Evolutionary conservation across 2,329 filamentous ascomycete genomes (phyloP), one percentile per base, ranked within the genome.

Genomic region (Annulohypoxylon truncatum): DNA sequence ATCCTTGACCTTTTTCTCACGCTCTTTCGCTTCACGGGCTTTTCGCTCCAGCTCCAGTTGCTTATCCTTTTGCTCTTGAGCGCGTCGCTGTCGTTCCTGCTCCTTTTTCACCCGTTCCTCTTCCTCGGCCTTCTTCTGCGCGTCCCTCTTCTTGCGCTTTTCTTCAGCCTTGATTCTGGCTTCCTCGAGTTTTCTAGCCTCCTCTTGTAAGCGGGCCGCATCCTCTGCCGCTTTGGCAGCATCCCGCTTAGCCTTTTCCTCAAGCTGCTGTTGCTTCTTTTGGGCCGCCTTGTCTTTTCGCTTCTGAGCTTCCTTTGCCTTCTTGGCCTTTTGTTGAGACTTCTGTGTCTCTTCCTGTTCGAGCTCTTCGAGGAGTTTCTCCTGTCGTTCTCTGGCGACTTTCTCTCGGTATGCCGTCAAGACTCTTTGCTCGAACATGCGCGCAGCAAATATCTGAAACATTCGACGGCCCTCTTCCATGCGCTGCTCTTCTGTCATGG

Each of bases 361-460:
- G 2, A 97, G 84, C 78, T 99, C 96, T 77, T 97, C 92, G 24
- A 99, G 85, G 20, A 99, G 89, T 77, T 94, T 94, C 75, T 92
- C 86, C 76, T 97, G 95, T 26, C 96, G 92, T 81, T 99, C 95
- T 73, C 91, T 90, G 15, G 96, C 93, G 2, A 99, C 95, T 78
- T 97, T 97, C 81, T 98, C 95, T 78, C 94, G 92, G 81, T 99
- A 99, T n/a, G 96, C 96, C 42, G 92, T 95, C 64, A 99, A 85
- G 20, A 99, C 96, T 69, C 96, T 88, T 79, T 99, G 96, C 82
- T 99, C 96, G 79, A 99, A 99, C 96, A 99, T 99, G 69, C 96
- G 90, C 62, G 96, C 96, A 66, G 96, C 96, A 79, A 99, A 99
- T 78, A 99, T 98, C 79, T 99, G 96, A 78, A 99, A 99, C 96